Evolutionary conservation across 495 filamentous ascomycete genomes (phyloP).

Genomic region (Neurospora sp.): DNA sequence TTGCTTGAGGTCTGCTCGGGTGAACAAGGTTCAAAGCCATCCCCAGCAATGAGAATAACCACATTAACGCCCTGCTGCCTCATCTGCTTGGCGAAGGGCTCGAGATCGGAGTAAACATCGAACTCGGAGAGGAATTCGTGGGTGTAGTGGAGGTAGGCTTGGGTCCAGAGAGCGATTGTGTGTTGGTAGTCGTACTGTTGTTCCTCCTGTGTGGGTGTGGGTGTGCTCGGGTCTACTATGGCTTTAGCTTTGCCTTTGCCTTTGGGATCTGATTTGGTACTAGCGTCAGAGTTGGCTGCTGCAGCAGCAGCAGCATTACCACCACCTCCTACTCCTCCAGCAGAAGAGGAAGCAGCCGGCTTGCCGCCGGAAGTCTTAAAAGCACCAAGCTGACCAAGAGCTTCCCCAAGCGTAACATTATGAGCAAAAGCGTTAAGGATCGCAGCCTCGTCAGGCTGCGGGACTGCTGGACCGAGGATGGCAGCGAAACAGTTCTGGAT

Average conservation of each 20-base stretch:
- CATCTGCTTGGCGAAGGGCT: background rate
- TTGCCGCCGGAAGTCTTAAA: background rate
- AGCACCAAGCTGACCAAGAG: background rate
- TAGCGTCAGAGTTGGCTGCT: background rate
- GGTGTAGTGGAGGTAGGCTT: background rate
- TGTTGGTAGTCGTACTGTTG: background rate
- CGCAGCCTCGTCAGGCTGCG: background rate
- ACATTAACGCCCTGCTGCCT: background rate
- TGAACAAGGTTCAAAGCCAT: background rate
- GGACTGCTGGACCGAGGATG: background rate
- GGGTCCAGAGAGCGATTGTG: background rate
- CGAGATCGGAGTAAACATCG: background rate
- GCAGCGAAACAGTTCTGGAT: background rate
- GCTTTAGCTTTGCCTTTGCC: background rate
- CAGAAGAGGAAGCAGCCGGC: background rate
- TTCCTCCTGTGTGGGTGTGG: background rate
- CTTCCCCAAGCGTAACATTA: background rate
- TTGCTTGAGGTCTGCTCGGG: background rate
- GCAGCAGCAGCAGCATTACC: background rate
- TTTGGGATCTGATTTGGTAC: background rate
- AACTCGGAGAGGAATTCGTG: background rate
- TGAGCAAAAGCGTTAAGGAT: background rate
- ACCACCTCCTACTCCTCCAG: background rate
- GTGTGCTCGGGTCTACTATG: background rate
- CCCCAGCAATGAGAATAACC: background rate